phyloP scores from a whole-genome alignment of 2,329 filamentous ascomycete species.

The Rhynchosporium secalis region DNA sequence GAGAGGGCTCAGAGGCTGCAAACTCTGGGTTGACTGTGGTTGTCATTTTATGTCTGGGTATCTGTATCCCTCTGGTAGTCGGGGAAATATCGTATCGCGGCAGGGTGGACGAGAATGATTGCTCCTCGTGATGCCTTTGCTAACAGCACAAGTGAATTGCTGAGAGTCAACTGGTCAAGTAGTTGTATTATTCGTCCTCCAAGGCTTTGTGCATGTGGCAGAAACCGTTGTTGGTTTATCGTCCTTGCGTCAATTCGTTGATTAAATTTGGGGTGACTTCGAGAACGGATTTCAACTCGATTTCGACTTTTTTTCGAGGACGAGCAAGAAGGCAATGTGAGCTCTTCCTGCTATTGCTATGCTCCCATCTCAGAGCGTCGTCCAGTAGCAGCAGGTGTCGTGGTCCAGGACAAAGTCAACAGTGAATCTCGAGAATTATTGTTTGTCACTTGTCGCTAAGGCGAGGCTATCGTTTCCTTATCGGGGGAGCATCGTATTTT shows the following conservation, averaged over 20 bases:
- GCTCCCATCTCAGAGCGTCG: conserved; percentile 19
- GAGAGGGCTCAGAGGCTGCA: conserved; percentile 14
- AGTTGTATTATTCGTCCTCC: not conserved
- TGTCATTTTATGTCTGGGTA: conserved; percentile 29
- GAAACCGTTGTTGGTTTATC: not conserved
- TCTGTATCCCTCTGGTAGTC: not conserved
- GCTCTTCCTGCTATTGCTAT: conserved; percentile 27
- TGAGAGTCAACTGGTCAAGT: too few relatives aligned
- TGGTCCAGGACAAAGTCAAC: conserved; percentile 14
- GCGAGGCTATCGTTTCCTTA: conserved; percentile 21
- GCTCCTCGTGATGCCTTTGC: conserved; percentile 10
- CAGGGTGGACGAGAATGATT: conserved; percentile 4
- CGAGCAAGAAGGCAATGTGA: conserved; percentile 24
- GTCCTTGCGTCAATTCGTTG: not conserved
- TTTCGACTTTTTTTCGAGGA: not conserved
- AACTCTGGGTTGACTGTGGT: conserved; percentile 31
- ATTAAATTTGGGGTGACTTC: not conserved
- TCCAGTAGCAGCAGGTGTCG: not conserved
- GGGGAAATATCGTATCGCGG: conserved; percentile 18
- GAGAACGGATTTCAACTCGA: conserved; percentile 1
- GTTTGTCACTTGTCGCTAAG: conserved; percentile 26
- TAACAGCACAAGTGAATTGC: not conserved
- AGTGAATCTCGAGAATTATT: conserved; percentile 7
- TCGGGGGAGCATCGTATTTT: conserved; percentile 32
- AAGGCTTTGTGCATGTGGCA: conserved; percentile 4